Base-by-base conservation (phyloP, 129 eudicot genomes). In the Arctium lappa region DNA sequence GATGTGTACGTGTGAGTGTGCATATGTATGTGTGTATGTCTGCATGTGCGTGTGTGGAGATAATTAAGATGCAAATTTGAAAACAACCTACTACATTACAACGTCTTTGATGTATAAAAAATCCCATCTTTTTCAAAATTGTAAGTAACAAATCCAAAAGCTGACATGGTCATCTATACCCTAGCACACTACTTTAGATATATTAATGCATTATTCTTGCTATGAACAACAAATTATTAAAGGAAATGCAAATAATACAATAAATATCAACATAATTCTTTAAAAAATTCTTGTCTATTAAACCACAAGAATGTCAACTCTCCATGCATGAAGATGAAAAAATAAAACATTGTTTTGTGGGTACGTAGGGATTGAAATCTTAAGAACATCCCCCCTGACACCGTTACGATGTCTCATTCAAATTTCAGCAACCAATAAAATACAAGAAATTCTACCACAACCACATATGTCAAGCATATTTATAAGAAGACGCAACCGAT, bases 231-330 rank as follows among this genome's bases (percentile, higher is more conserved):
- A 16, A 16, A 4, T 56, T 53, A 53, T 15, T 53, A 13, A 56
- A 56, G 16, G 22, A 56, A 56, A 56, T 56, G 27, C 66, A 56
- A 56, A 56, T 56, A 56, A 56, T 56, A 7, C 66, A 56, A 12
- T 30, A 37, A 66, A 77, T 56, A 60, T 62, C 65, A 12, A 77
- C 56, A 66, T 34, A 46, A 34, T 80, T 72, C 42, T 16, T 27
- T 50, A 7, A 73, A 53, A 81, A 10, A 81, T 72, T 72, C 78
- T 50, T 81, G 62, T 73, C n/a, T 72, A 53, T 50, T 37, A 53
- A 50, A 53, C 62, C 60, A 53, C 37, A 73, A 37, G 77, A 81
- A 81, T 37, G 84, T 81, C 79, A 81, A 81, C 84, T 81, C 62
- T 53, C 72, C 84, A 72, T 56, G 84, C 33, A 72, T 37, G 73